Evolutionary conservation across 2,329 filamentous ascomycete species (phyloP), one percentile per base, ranked within the genome.

Genomic region (Volutella citrinella): DNA sequence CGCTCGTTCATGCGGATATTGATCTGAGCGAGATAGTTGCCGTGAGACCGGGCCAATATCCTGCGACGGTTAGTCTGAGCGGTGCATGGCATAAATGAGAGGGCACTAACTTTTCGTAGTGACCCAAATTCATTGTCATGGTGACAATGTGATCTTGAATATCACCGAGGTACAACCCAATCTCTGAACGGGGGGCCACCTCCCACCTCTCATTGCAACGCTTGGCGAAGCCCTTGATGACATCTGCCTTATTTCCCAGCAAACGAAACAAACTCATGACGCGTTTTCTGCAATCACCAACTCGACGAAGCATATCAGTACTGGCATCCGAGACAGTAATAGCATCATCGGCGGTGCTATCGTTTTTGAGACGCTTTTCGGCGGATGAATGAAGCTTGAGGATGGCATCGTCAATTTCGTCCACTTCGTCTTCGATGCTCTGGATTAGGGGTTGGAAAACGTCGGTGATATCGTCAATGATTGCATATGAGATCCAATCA

Each of bases 91-190:
- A 17, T 23, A 11, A 7, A 10, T 8, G 28, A 2, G 10, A 28
- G 13, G 14, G 30, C 11, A 10, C 82, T 55, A 70, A 93, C 87
- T 90, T 95, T 65, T 98, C 93, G 55, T 97, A 97, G 59, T 98
- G 93, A 47, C 82, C 85, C 56, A 98, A 66, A 58, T 97, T 98
- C 32, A 85, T 87, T 22, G 91, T 97, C 93, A 98, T 98, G 44
- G 93, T 98, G 51, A 98, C 82, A 51, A 98, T 97, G 60, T 98
- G 93, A 68, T 98, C 93, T 62, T 98, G 93, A 45, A 98, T 98
- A 67, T 98, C 93, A 43, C 93, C 93, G 38, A 98, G 70, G 63
- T 97, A 98, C 33, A 98, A 66, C n/a, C 93, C 93, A 57, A 98
- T 97, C 59, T 98, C 93, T 20, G 86, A 93, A 43, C 90, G 78